These are phyloP conservation scores for Myxozyma sirexii DNA, from an alignment of 805 yeast species.

Conservation along the genomic window DNA sequence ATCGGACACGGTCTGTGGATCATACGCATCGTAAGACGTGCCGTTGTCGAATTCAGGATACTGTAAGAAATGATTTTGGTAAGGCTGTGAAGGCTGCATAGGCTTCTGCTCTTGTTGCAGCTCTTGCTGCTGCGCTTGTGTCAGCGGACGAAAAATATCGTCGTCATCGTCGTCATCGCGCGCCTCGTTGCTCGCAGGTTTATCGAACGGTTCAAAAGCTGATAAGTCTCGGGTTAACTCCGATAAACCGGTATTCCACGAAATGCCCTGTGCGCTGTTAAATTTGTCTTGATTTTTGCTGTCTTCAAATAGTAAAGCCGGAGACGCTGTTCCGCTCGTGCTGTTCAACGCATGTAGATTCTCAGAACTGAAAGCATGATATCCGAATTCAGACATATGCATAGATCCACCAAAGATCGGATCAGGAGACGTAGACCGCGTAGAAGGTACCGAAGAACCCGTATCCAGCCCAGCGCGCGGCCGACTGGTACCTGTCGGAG, in stretches of 20 bases:
- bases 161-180: slow-evolving; percentile 19
- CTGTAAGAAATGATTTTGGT: neutral
- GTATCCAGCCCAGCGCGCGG: neutral
- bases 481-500: neutral
- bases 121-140: slow-evolving; percentile 14
- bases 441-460: slow-evolving; percentile 16
- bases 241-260: neutral
- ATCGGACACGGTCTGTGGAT: neutral
- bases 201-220: slow-evolving; percentile 4
- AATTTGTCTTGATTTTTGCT: neutral
- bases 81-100: neutral
- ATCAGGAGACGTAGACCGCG: slow-evolving; percentile 26
- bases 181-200: neutral
- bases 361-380: neutral
- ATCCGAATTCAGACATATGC: neutral
- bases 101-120: neutral
- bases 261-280: neutral
- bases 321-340: neutral
- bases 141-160: slow-evolving; percentile 15
- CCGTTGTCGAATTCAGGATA: neutral
- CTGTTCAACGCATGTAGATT: neutral
- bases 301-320: neutral
- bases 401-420: neutral
- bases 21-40: neutral
- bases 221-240: neutral